Conservation (phyloP, 257 asterid species). For the Solanum okadae region DNA sequence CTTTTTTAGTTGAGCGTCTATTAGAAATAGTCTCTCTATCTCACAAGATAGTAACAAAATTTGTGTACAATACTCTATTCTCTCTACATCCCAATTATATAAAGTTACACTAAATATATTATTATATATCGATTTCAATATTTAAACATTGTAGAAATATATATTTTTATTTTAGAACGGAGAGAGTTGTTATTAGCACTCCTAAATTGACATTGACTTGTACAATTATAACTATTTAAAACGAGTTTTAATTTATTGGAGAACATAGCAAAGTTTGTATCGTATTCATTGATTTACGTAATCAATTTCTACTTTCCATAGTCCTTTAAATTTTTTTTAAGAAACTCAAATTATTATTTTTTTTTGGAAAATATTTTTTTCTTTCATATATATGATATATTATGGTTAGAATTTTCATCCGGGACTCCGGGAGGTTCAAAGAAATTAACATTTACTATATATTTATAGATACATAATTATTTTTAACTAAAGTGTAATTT, state of each 20-base stretch:
- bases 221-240: neutral
- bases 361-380: neutral
- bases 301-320: neutral
- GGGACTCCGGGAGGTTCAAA: neutral
- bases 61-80: rapidly evolving
- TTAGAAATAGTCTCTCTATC: neutral
- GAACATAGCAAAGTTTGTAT: neutral
- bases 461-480: neutral
- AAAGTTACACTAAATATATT: too few species aligned
- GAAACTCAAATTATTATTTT: neutral
- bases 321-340: neutral
- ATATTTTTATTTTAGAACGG: neutral
- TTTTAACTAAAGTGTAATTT: too few species aligned
- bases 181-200: neutral
- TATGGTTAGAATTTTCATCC: neutral
- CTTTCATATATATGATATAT: neutral
- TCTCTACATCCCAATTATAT: too few species aligned
- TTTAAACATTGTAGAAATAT: neutral
- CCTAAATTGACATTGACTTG: neutral
- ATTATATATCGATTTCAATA: too few species aligned
- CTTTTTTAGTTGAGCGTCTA: neutral
- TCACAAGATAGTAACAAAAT: neutral
- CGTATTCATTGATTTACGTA: neutral
- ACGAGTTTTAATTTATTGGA: neutral
- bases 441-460: neutral